Percentiles rank a stretch among this genome's conserved stretches.
Evolutionary conservation across 208 protist species (phyloP).

Genomic region (Crithidia mellificae): DNA sequence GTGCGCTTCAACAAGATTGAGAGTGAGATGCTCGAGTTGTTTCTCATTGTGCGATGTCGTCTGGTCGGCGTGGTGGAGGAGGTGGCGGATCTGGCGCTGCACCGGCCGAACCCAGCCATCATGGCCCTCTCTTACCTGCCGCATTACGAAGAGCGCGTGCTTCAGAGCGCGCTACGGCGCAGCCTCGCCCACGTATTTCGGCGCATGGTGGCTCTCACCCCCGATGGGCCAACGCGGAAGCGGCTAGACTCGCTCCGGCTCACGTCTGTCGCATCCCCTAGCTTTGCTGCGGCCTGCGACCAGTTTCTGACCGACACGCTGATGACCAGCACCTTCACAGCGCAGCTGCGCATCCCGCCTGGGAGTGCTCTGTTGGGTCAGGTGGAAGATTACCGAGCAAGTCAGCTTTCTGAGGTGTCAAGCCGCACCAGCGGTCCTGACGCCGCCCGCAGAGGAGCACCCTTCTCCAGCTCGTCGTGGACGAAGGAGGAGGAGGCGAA

Average conservation of each 20-base stretch:
- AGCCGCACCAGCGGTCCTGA: no score
- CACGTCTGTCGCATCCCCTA: neutral
- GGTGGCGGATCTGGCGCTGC: neutral
- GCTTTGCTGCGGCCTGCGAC: neutral
- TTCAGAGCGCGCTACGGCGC: constrained; percentile 3
- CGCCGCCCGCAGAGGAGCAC: neutral
- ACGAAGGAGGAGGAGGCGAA: constrained; percentile 1
- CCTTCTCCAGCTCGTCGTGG: neutral
- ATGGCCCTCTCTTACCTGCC: constrained; percentile 18
- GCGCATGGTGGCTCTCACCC: constrained; percentile 10
- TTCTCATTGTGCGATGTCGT: constrained; percentile 9
- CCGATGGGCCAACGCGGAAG: neutral
- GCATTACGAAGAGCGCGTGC: constrained; percentile 12
- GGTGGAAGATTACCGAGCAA: neutral
- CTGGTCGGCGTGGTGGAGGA: constrained; percentile 21
- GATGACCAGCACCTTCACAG: neutral
- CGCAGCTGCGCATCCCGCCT: neutral
- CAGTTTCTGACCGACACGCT: neutral
- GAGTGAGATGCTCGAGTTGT: constrained; percentile 17
- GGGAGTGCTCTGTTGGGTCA: neutral
- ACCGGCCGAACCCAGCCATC: constrained; percentile 7
- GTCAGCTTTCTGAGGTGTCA: no score
- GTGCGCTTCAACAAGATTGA: constrained; percentile 10
- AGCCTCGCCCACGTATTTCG: constrained; percentile 1
- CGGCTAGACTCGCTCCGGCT: neutral